phyloP scores from a whole-genome alignment of 2,329 filamentous ascomycete species.

The Talaromyces sp. region DNA sequence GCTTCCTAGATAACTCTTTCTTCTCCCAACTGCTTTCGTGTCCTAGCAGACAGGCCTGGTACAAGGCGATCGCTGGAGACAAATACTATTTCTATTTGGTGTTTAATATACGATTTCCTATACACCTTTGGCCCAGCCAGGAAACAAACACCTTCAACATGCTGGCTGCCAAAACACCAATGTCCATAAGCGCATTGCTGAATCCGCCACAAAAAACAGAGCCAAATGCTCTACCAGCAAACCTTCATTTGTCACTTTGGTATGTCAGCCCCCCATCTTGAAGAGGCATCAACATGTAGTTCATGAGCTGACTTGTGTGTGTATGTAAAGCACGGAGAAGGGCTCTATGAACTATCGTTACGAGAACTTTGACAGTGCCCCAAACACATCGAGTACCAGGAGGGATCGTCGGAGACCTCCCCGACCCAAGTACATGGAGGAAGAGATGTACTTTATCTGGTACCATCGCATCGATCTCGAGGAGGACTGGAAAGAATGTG shows the following conservation, averaged over 20 bases:
- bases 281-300: neutral
- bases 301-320: neutral
- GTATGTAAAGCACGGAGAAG: neutral
- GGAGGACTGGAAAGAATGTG: constrained; percentile 42
- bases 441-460: constrained; percentile 46
- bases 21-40: neutral
- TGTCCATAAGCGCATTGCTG: constrained; percentile 12
- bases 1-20: neutral
- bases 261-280: neutral
- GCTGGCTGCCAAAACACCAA: constrained; percentile 7
- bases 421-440: constrained; percentile 42
- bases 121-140: neutral
- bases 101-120: neutral
- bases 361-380: constrained; percentile 37
- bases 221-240: neutral
- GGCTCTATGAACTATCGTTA: constrained; percentile 32
- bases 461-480: constrained; percentile 43
- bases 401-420: constrained; percentile 34
- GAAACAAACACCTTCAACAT: constrained; percentile 2
- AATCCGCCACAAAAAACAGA: constrained; percentile 8
- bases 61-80: neutral
- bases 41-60: neutral
- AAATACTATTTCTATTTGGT: neutral
- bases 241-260: neutral
- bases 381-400: constrained; percentile 30